Percentiles rank a stretch among this genome's conserved stretches.
These are phyloP conservation scores for Patellaria atrata DNA, from an alignment of 495 filamentous ascomycete genomes.

Conservation along the genomic window DNA sequence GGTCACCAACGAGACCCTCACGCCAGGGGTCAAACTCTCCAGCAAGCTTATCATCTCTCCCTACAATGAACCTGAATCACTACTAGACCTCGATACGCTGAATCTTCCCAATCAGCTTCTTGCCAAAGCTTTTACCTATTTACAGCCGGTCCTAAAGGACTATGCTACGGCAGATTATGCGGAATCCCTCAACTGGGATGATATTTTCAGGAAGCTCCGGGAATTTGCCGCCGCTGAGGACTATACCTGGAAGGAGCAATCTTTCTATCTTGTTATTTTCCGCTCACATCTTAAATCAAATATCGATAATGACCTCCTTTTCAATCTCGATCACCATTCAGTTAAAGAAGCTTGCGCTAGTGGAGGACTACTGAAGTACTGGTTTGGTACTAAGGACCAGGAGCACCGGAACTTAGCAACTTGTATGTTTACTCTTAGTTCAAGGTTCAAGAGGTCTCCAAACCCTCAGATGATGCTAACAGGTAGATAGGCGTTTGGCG, in stretches of 20 bases:
- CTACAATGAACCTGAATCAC: conserved; percentile 51
- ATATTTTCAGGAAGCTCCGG: conserved; percentile 42
- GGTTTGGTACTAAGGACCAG: conserved; percentile 18
- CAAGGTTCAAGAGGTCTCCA: no score
- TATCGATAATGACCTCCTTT: conserved; percentile 46
- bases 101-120: conserved; percentile 50
- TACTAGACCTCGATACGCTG: conserved; percentile 53
- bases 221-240: conserved; percentile 29
- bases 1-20: not conserved
- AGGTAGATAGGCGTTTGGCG: conserved; percentile 24
- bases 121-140: conserved; percentile 49
- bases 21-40: conserved; percentile 1
- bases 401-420: conserved; percentile 24
- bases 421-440: conserved; percentile 24
- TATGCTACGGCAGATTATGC: conserved; percentile 66
- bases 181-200: conserved; percentile 64
- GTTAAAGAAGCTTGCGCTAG: conserved; percentile 62
- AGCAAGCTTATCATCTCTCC: conserved; percentile 52
- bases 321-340: conserved; percentile 54
- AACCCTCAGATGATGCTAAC: no score
- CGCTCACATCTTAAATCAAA: conserved; percentile 50
- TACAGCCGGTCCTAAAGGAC: conserved; percentile 46
- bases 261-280: conserved; percentile 76
- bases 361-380: conserved; percentile 66
- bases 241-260: conserved; percentile 45